Evolutionary conservation across 139 green algal genomes (phyloP), one percentile per base, ranked within the genome.

Genomic region (Dunaliella sp.): DNA sequence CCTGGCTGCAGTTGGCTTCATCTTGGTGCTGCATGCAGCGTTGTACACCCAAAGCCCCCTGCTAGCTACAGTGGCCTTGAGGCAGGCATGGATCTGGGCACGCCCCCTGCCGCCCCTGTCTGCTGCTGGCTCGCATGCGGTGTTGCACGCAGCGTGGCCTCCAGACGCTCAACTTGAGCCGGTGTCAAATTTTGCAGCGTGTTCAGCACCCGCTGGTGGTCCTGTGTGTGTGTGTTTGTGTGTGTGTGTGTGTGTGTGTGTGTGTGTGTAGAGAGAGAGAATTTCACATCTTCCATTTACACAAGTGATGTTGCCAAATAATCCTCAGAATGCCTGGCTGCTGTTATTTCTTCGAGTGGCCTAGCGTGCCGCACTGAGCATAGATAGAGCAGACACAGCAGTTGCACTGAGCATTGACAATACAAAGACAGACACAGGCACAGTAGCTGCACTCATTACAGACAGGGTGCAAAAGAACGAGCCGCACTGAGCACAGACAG

Each of bases 171-270:
- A 31, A 79, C 57, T 58, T 86, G 31, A n/a, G 73, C 38, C 34
- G 38, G 37, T 1, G 74, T 82, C 35, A 88, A 58, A 24, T 33
- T 33, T 58, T 88, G 85, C 59, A 81, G 36, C 35, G 79, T 75
- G 85, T 85, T 36, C 36, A 76, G 79, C 65, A 85, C 79, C 25
- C 59, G 79, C 48, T 81, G 78, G 80, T 84, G 72, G 38, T 84
- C 80, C 77, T 81, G 77, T 65, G 7, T 65, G 48, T 65, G 48
- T 26, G 48, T 65, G 16, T 65, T 26, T 65, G 48, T 16, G 16
- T 65, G 16, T 65, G 48, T 16, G 16, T 65, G 48, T 65, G 48
- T 65, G 48, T 16, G 48, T 65, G 48, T 65, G 48, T 16, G 48
- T 65, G 48, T 65, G 48, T 16, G 48, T 65, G 48, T 65, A n/a